Conservation (phyloP, 2,329 filamentous ascomycete species). For the Lachnellula cervina region DNA sequence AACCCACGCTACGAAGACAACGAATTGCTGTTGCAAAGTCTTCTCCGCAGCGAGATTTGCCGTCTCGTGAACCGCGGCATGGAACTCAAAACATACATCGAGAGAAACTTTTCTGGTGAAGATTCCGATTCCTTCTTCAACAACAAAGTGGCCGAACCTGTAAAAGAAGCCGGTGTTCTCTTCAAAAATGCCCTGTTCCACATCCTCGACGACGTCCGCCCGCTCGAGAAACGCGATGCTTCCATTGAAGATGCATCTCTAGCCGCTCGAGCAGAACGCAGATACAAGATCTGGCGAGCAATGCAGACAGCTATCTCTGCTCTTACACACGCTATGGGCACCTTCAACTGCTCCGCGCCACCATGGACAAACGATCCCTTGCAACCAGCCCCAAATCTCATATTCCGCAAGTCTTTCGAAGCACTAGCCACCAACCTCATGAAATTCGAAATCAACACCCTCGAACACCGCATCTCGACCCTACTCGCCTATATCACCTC, state of each 20-base stretch:
- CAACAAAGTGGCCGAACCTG: neutral
- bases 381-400: neutral
- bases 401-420: constrained; percentile 2
- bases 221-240: neutral
- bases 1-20: constrained; percentile 1
- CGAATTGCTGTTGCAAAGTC: constrained; percentile 3
- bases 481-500: constrained; percentile 7
- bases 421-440: constrained; percentile 2
- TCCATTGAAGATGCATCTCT: neutral
- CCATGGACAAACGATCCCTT: neutral
- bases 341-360: neutral
- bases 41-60: neutral
- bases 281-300: constrained; percentile 7
- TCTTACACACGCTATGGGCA: neutral
- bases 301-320: constrained; percentile 4
- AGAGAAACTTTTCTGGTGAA: neutral
- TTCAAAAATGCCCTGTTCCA: neutral
- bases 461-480: constrained; percentile 11
- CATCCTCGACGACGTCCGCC: constrained; percentile 1
- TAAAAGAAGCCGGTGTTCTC: neutral
- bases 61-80: constrained; percentile 1
- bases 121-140: neutral
- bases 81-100: neutral
- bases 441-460: constrained; percentile 11
- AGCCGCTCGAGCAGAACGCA: neutral